Base-by-base conservation (phyloP, 2,329 filamentous ascomycete species). In the Fusarium sp. region DNA sequence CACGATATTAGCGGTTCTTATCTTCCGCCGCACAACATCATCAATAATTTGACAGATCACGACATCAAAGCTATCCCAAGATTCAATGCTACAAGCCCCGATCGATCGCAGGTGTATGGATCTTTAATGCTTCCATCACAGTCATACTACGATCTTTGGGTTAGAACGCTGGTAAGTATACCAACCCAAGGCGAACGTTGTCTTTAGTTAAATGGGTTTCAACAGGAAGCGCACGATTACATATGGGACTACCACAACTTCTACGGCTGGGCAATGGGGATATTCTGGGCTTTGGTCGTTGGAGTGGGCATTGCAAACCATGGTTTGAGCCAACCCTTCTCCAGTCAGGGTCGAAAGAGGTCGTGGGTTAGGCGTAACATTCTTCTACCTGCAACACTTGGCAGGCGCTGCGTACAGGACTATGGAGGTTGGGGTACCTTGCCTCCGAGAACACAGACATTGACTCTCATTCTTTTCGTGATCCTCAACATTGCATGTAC, bases 201-300 rank as follows among this genome's bases (percentile, higher is more conserved):
- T 22, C 14, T 0, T 18, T 24, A 2, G 26, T 26, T 31, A 4
- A 62, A 13, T 4, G 22, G 6, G 7, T 4, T 6, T 2, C 3
- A 17, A 26, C 4, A 69, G 66, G n/a, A 52, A 10, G 64, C 64
- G 1, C 64, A 69, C 5, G 47, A 69, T 15, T 69, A 55, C 35
- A 24, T 69, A 17, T 69, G 66, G 66, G 26, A 35, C 2, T 69
- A 55, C 10, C 66, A 69, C 9, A 35, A 44, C 18, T 55, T 45
- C 35, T 69, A 69, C 6, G 64, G 66, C 8, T 69, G 64, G 66
- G n/a, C 33, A 2, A 69, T 69, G 48, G 66, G 42, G 4, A 22
- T 41, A 1, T 69, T 69, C 26, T 69, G 66, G 66, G 48, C 36
- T 3, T 20, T 51, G 2, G 48, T 51, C 2, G 22, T 45, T 2